Conservation (phyloP, 1,284 basidiomycete genomes). For the Malassezia furfur region DNA sequence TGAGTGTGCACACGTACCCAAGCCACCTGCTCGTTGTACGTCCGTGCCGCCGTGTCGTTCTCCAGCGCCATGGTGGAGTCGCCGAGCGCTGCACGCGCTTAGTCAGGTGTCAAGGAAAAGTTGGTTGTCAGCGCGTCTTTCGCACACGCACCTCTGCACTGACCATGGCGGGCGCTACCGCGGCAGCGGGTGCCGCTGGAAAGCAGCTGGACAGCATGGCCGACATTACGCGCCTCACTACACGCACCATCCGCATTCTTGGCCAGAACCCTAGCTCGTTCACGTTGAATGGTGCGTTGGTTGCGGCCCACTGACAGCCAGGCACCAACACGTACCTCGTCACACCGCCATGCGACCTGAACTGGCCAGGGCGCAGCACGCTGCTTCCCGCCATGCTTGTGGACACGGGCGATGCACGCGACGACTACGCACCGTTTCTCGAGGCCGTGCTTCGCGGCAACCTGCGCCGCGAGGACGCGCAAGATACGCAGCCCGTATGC, state of each 20-base stretch:
- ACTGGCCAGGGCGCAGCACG: conserved; percentile 47
- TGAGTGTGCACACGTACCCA: conserved; percentile 8
- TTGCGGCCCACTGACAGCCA: neutral
- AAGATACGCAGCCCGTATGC: conserved; percentile 22
- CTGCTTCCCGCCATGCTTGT: conserved; percentile 62
- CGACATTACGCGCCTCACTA: conserved; percentile 19
- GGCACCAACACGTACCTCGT: conserved; percentile 90
- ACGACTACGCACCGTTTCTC: conserved; percentile 62
- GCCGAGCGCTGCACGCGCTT: neutral
- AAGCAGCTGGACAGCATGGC: conserved; percentile 11
- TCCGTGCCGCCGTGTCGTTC: neutral
- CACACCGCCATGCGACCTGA: conserved; percentile 31
- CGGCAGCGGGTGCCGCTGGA: neutral
- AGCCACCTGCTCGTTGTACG: conserved; percentile 9
- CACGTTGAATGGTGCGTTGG: conserved; percentile 67
- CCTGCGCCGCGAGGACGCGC: conserved; percentile 18
- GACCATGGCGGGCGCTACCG: neutral
- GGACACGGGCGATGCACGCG: conserved; percentile 75
- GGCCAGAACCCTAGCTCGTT: conserved; percentile 79
- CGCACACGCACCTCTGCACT: too few relatives aligned
- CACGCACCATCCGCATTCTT: conserved; percentile 50
- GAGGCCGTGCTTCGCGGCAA: conserved; percentile 54
- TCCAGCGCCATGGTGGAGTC: neutral
- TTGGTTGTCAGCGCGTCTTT: too few relatives aligned
- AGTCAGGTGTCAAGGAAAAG: too few relatives aligned